These are phyloP conservation scores for Strigomonas culicis DNA, from an alignment of 208 protist species.

Conservation along the genomic window DNA sequence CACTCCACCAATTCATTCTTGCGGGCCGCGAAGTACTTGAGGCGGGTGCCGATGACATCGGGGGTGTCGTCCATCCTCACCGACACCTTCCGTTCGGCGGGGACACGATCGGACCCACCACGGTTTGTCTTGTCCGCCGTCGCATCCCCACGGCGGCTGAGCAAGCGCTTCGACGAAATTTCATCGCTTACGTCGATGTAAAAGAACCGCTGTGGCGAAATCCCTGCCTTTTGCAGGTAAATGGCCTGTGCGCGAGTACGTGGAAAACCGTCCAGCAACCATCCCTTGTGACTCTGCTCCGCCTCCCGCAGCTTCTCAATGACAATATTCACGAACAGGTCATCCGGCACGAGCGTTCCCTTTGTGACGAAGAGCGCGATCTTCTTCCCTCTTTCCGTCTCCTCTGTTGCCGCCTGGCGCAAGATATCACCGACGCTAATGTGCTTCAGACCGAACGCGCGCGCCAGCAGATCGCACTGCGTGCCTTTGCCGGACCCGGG, in stretches of 20 bases:
- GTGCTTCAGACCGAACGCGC: slow-evolving; percentile 81
- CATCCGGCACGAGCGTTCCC: slow-evolving; percentile 69
- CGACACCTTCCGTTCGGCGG: not conserved
- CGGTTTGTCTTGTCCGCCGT: slow-evolving; percentile 13
- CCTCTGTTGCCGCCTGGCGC: slow-evolving; percentile 25
- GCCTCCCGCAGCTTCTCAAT: slow-evolving; percentile 30
- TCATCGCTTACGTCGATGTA: slow-evolving; percentile 48
- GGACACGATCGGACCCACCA: not conserved
- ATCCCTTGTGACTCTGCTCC: slow-evolving; percentile 48
- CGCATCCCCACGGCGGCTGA: slow-evolving; percentile 19
- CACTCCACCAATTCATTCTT: slow-evolving; percentile 48
- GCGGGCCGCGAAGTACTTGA: slow-evolving; percentile 43
- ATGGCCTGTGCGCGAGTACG: slow-evolving; percentile 66
- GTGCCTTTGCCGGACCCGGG: slow-evolving; percentile 92
- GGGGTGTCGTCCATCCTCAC: slow-evolving; percentile 27
- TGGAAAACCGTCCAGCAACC: slow-evolving; percentile 85
- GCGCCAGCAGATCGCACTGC: slow-evolving; percentile 68
- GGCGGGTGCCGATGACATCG: slow-evolving; percentile 28
- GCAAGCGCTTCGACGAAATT: slow-evolving; percentile 33
- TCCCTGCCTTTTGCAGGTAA: slow-evolving; percentile 59
- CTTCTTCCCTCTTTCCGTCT: slow-evolving; percentile 31
- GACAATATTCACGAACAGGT: slow-evolving; percentile 73
- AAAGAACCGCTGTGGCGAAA: slow-evolving; percentile 69
- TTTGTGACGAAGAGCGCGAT: slow-evolving; percentile 60
- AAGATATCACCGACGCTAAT: slow-evolving; percentile 81